Evolutionary conservation across 768 basidiomycete genomes (phyloP).

Genomic region (Lentinula aciculospora): DNA sequence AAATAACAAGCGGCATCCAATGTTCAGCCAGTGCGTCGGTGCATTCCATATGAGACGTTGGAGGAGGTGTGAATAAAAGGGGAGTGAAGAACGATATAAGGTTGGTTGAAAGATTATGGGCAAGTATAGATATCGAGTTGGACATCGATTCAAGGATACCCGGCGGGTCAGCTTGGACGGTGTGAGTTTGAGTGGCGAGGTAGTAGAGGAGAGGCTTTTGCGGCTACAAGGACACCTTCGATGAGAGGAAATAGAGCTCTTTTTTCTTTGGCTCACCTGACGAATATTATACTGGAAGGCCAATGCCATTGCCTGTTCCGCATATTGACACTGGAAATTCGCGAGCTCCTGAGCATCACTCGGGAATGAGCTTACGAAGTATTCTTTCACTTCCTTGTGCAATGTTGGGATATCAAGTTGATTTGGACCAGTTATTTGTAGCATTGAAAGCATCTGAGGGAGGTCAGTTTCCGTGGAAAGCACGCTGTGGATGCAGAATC

Average conservation of each 20-base stretch:
- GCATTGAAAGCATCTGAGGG: slow-evolving; percentile 40
- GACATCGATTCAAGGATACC: too few relatives aligned
- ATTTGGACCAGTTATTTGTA: slow-evolving; percentile 51
- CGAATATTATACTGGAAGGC: slow-evolving; percentile 40
- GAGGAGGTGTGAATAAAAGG: slow-evolving; percentile 62
- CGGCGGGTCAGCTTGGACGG: too few relatives aligned
- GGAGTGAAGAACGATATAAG: slow-evolving; percentile 69
- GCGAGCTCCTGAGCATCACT: slow-evolving; percentile 37
- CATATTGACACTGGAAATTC: slow-evolving; percentile 30
- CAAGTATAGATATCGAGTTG: slow-evolving; percentile 27
- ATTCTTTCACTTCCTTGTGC: slow-evolving; percentile 36
- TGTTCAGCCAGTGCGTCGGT: slow-evolving; percentile 65
- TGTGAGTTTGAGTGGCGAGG: slow-evolving; percentile 52
- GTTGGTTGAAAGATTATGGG: slow-evolving; percentile 41
- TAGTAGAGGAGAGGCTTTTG: slow-evolving; percentile 62
- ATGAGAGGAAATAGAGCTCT: not conserved
- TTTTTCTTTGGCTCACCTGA: slow-evolving; percentile 34
- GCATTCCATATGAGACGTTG: slow-evolving; percentile 69
- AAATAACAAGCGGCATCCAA: slow-evolving; percentile 70
- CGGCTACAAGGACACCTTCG: slow-evolving; percentile 29
- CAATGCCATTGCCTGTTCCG: slow-evolving; percentile 49
- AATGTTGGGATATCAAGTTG: slow-evolving; percentile 55
- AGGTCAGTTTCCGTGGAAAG: slow-evolving; percentile 39
- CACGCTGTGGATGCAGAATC: slow-evolving; percentile 30
- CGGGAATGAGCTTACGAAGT: slow-evolving; percentile 44